Base-by-base conservation (phyloP, 345 rosid genomes). In the Punica granatum region DNA sequence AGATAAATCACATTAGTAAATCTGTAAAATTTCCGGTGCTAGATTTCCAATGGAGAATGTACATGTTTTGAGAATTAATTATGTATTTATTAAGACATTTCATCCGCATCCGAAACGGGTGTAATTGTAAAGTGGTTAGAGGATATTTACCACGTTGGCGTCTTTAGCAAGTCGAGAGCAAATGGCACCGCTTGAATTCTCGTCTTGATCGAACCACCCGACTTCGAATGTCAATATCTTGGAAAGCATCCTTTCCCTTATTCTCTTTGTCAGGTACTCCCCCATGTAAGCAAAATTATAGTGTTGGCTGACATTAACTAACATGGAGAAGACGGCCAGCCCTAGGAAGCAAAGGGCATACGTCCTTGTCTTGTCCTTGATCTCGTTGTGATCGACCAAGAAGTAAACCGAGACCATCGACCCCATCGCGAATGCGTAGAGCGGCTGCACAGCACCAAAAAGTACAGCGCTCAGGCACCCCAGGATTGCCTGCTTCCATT, bases 211-310 rank as follows among this genome's bases (percentile, higher is more conserved):
- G 39, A 88, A 90, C 97, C 94, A 90, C 0, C 90, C 85, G 48
- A 90, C 77, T 74, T 88, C 94, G 32, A 88, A 90, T 2, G 88
- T 86, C 49, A 90, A 68, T 14, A 90, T 76, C 74, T 84, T 90
- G 2, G 88, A 74, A 19, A 90, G 77, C 92, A 90, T 83, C 75
- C 75, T 78, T 76, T 90, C 90, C 71, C 97, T 74, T 37, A 90
- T 78, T 49, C 92, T 76, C 69, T 83, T 90, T 0, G 92, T 85
- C 80, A 90, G 42, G 72, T 81, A 66, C 75, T 88, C 92, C 0
- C 94, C 92, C 84, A 83, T 86, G 80, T 79, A 87, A 9, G 79
- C 93, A 16, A 90, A 90, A 64, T 64, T 83, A 63, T 82, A 90
- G 69, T 88, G 94, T 62, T 85, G 94, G 41, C 81, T 44, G 30